A percentile compares a stretch with the other conserved stretches of the same genome.
phyloP scores from a whole-genome alignment of 495 filamentous ascomycete species.

The Neurospora sp. region DNA sequence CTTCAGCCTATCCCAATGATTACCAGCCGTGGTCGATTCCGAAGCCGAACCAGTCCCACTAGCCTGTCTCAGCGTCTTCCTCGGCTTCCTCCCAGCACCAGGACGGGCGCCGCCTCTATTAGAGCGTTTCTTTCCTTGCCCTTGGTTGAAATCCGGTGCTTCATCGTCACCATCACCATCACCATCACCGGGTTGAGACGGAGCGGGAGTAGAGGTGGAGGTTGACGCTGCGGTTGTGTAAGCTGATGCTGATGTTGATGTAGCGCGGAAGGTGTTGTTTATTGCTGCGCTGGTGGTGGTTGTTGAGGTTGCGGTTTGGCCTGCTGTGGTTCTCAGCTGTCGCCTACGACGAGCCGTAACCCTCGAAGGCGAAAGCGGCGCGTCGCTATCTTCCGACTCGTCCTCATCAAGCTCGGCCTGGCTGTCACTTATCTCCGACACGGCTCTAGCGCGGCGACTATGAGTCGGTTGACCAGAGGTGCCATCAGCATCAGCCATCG shows the following conservation, averaged over 20 bases:
- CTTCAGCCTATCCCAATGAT: constrained; percentile 1
- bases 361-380: background rate
- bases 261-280: background rate
- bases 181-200: background rate
- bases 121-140: constrained; percentile 17
- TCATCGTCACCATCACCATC: background rate
- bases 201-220: background rate
- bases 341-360: background rate
- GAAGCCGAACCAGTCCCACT: background rate
- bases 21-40: constrained; percentile 4
- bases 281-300: background rate
- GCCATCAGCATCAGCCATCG: background rate
- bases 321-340: background rate
- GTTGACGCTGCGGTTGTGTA: background rate
- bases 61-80: background rate
- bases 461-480: background rate
- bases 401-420: constrained; percentile 5
- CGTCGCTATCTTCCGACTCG: constrained; percentile 6
- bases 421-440: constrained; percentile 14
- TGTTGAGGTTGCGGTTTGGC: background rate
- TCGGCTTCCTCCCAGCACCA: constrained; percentile 24
- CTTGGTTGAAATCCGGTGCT: background rate
- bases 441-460: background rate
- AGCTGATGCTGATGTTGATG: background rate
- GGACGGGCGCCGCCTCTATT: constrained; percentile 24